Evolutionary conservation across 352 stramenopile genomes (phyloP).

Genomic region (Blastocystis sp.): DNA sequence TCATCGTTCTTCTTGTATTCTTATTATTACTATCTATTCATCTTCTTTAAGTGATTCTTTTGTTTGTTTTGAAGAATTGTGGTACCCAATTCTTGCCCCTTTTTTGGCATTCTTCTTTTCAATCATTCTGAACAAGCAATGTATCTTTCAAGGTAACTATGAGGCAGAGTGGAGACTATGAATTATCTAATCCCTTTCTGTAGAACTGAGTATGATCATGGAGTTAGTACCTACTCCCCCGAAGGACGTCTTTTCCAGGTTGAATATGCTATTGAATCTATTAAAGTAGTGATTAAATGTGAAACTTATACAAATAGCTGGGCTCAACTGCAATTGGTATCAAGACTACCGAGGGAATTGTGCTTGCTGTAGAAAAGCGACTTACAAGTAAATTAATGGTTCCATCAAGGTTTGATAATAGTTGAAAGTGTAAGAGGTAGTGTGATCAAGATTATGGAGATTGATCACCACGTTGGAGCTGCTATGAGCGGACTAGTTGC

Average conservation of each 20-base stretch:
- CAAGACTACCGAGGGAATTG: slow-evolving; percentile 91
- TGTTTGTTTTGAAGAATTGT: no score
- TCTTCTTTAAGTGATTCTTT: no score
- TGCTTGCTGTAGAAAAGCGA: slow-evolving; percentile 97
- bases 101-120: slow-evolving; percentile 60
- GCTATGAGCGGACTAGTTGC: slow-evolving; percentile 97
- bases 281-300: slow-evolving; percentile 78
- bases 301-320: slow-evolving; percentile 74
- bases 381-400: slow-evolving; percentile 92
- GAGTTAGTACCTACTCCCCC: slow-evolving; percentile 98
- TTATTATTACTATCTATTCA: no score
- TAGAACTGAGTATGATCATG: slow-evolving; percentile 96
- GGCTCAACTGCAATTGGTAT: slow-evolving; percentile 96
- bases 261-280: slow-evolving; percentile 96
- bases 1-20: no score
- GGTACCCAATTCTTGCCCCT: not conserved
- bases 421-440: slow-evolving; percentile 73
- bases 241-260: slow-evolving; percentile 98
- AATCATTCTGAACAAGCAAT: not conserved
- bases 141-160: slow-evolving; percentile 49
- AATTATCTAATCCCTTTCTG: slow-evolving; percentile 12
- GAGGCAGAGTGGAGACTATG: not conserved
- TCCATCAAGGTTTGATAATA: slow-evolving; percentile 75
- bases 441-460: slow-evolving; percentile 99
- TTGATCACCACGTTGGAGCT: slow-evolving; percentile 93